A percentile compares a stretch with the other conserved stretches of the same genome.
Conservation (phyloP, 768 basidiomycete genomes). For the Mycena maculata region DNA sequence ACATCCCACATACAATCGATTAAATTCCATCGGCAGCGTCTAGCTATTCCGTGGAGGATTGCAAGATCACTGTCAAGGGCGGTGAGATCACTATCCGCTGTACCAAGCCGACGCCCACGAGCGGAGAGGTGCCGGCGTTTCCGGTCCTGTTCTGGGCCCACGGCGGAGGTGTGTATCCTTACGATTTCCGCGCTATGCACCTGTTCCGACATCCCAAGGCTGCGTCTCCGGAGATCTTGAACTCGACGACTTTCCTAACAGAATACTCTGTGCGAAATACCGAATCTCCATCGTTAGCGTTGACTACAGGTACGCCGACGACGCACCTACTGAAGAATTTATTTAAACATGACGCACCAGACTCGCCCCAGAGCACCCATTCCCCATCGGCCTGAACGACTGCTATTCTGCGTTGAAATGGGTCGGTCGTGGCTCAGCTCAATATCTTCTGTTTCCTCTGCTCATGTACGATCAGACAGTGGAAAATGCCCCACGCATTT, state of each 20-base stretch:
- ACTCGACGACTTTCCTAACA: neutral
- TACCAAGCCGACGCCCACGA: neutral
- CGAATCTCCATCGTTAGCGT: neutral
- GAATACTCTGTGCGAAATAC: neutral
- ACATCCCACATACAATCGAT: neutral
- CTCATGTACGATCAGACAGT: neutral
- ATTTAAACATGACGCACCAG: neutral
- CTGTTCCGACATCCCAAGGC: neutral
- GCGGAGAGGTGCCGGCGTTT: neutral
- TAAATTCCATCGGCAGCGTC: neutral
- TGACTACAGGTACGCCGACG: conserved; percentile 1
- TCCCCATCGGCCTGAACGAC: conserved; percentile 21
- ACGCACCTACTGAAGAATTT: neutral
- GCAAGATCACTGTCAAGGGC: neutral
- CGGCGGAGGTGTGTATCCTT: neutral
- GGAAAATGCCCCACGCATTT: neutral
- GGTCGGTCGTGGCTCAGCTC: neutral
- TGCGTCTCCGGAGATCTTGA: neutral
- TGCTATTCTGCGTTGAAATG: conserved; percentile 21
- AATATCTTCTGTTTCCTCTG: neutral
- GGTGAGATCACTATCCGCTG: neutral
- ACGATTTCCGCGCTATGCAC: neutral
- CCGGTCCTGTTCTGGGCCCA: conserved; percentile 1
- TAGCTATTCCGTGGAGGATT: neutral
- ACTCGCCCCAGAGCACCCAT: conserved; percentile 17